Evolutionary conservation across 2,329 filamentous ascomycete genomes (phyloP).

Genomic region (Cryphonectria naterciae): DNA sequence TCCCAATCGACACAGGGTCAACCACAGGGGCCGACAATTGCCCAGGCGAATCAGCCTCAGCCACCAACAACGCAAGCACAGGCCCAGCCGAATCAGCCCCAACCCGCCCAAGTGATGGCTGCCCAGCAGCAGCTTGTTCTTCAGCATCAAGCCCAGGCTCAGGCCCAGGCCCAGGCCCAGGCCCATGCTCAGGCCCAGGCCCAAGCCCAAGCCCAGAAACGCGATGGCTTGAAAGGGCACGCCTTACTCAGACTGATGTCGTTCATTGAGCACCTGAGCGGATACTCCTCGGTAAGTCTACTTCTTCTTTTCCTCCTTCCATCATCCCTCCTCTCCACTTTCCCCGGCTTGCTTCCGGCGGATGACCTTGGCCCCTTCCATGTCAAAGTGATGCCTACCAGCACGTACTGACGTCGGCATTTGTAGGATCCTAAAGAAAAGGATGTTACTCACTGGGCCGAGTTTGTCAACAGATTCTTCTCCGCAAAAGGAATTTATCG

Average conservation of each 20-base stretch:
- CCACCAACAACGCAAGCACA: conserved; percentile 49
- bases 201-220: conserved; percentile 52
- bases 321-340: no score
- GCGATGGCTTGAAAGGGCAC: conserved; percentile 57
- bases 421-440: conserved; percentile 59
- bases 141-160: conserved; percentile 10
- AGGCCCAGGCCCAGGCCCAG: conserved; percentile 4
- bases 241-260: conserved; percentile 64
- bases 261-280: conserved; percentile 66
- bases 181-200: conserved; percentile 23
- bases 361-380: background rate
- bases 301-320: no score
- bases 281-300: conserved; percentile 52
- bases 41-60: conserved; percentile 50
- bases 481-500: conserved; percentile 76
- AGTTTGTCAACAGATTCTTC: conserved; percentile 82
- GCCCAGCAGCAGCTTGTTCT: conserved; percentile 45
- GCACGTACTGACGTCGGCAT: conserved; percentile 5
- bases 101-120: conserved; percentile 40
- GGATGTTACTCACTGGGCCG: conserved; percentile 75
- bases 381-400: conserved; percentile 25
- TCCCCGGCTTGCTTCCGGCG: no score
- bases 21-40: conserved; percentile 40
- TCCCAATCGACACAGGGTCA: conserved; percentile 43
- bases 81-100: conserved; percentile 46